Evolutionary conservation across 345 rosid genomes (phyloP).

Genomic region (Lepidium sativum): DNA sequence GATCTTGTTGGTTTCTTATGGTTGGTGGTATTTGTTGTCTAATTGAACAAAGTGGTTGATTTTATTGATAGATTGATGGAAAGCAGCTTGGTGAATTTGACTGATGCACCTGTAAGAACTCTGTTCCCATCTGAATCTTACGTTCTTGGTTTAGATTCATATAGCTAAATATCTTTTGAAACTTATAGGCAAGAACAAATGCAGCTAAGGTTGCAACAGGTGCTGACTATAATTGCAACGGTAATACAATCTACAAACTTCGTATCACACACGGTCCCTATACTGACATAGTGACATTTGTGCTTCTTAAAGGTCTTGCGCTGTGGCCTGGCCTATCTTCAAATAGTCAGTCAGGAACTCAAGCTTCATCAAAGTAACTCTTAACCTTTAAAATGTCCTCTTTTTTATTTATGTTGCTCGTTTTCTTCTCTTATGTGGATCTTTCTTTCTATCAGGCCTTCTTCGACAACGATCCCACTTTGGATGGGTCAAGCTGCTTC

Average conservation of each 20-base stretch:
- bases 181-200: conserved; percentile 3
- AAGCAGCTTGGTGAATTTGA: conserved; percentile 11
- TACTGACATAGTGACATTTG: not conserved
- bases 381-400: not conserved
- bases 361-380: conserved; percentile 36
- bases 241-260: conserved; percentile 21
- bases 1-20: not conserved
- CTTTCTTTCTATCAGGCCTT: conserved; percentile 32
- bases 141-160: not conserved
- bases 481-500: conserved; percentile 46
- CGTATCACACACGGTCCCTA: not conserved
- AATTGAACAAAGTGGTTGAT: not conserved
- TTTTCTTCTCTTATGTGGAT: not conserved
- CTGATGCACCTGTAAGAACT: conserved; percentile 14
- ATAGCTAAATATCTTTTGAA: not conserved
- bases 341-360: conserved; percentile 19
- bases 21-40: not conserved
- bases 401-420: not conserved
- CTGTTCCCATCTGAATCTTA: not conserved
- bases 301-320: conserved; percentile 32
- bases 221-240: conserved; percentile 29
- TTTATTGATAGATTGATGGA: conserved; percentile 31
- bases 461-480: conserved; percentile 37
- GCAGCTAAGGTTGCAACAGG: conserved; percentile 30
- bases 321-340: conserved; percentile 57